Evolutionary conservation across 805 yeast genomes (phyloP), one percentile per base, ranked within the genome.

Genomic region (Schizosaccharomyces pombe): DNA sequence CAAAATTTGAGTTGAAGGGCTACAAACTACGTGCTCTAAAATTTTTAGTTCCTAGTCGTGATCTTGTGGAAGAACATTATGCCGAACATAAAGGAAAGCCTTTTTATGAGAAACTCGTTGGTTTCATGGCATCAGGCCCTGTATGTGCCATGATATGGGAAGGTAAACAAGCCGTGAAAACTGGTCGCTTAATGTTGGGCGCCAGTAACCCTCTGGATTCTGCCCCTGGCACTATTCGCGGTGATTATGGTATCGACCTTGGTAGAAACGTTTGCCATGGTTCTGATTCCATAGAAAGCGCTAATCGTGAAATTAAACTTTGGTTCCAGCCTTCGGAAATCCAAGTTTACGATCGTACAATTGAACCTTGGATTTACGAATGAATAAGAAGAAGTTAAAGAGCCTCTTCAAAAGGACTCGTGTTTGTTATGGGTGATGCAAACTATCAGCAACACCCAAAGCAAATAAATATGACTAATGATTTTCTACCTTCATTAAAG

Each of bases 241-340:
- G 95, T 71, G 99, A 91, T 76, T 91, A 73, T 64, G 98, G 96
- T 70, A 75, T 91, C 65, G 98, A 91, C 74, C 85, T 84, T 79
- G 98, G 99, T 70, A 86, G 99, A 82, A 91, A 91, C 79, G 95
- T 91, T 67, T 77, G 83, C 71, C 99, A 91, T 79, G 98, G 98
- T 72, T 89, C 97, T 63, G 99, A 91, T 79, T 86, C 97, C 60
- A 98, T 91, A 66, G 98, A 89, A 75, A 75, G 81, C 64, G 99
- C 99, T 66, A 72, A 85, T 72, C 84, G 83, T 78, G 99, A 91
- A 79, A 91, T 91, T 64, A 80, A 68, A 63, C 77, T 91, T 67
- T 91, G 99, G 99, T 91, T 91, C 87, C 85, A 85, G 81, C 76
- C 80, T 72, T 95, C 86, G 72, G 99, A 91, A 77, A 74, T 91